Conservation (phyloP, 305 asterid species). For the Fraxinus floribunda region DNA sequence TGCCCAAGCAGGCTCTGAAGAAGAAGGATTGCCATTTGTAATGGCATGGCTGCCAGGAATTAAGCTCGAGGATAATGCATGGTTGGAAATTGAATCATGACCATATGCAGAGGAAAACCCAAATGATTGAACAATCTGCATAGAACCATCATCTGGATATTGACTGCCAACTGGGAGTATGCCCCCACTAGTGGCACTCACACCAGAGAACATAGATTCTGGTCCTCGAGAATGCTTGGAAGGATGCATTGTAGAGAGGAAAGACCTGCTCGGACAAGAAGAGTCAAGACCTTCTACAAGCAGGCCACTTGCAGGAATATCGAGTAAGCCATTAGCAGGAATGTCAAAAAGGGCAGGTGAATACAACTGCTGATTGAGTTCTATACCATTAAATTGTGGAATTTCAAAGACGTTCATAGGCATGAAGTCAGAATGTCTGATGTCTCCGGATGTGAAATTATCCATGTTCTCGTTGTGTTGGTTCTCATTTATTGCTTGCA, state of each 20-base stretch:
- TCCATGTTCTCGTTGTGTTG: conserved; percentile 41
- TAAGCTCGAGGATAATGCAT: conserved; percentile 29
- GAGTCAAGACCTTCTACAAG: conserved; percentile 25
- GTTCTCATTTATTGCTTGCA: conserved; percentile 40
- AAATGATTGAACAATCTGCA: conserved; percentile 28
- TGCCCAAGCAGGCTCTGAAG: conserved; percentile 62
- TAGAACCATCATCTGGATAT: conserved; percentile 32
- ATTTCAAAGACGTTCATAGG: conserved; percentile 37
- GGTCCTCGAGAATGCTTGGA: conserved; percentile 37
- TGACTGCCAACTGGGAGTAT: conserved; percentile 19
- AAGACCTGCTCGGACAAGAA: conserved; percentile 21
- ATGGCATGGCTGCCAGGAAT: conserved; percentile 54
- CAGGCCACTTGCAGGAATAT: conserved; percentile 28
- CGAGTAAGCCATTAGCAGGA: background rate
- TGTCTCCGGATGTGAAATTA: conserved; percentile 38
- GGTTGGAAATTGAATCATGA: conserved; percentile 24
- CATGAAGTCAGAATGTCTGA: conserved; percentile 39
- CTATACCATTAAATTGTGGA: conserved; percentile 55
- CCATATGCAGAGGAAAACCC: conserved; percentile 35
- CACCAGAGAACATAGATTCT: conserved; percentile 27
- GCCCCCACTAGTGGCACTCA: conserved; percentile 20
- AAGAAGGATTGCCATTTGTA: conserved; percentile 64
- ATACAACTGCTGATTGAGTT: conserved; percentile 38
- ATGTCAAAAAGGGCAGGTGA: conserved; percentile 29
- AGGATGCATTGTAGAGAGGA: conserved; percentile 30